A percentile compares a stretch with the other conserved stretches of the same genome.
These are phyloP conservation scores for Barbarea vulgaris DNA, from an alignment of 345 rosid species.

Conservation along the genomic window DNA sequence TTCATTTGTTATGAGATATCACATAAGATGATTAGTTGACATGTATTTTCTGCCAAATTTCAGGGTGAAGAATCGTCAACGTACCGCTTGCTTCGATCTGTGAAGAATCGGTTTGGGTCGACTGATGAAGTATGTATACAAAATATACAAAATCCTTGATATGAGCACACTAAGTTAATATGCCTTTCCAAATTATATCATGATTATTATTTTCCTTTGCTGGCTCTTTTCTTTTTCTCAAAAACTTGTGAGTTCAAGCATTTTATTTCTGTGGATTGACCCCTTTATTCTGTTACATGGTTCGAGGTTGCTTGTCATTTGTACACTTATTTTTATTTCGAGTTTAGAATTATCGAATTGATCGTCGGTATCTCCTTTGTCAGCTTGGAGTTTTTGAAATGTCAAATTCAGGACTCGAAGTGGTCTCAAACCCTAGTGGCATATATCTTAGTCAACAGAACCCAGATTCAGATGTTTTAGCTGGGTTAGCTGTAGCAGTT, in stretches of 20 bases:
- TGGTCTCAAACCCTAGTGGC: slow-evolving; percentile 79
- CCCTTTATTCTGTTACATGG: slow-evolving; percentile 5
- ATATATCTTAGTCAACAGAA: slow-evolving; percentile 74
- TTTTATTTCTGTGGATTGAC: slow-evolving; percentile 4
- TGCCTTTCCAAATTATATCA: slow-evolving; percentile 4
- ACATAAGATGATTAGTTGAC: slow-evolving; percentile 1
- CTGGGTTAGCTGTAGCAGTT: slow-evolving; percentile 89
- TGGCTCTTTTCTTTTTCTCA: neutral
- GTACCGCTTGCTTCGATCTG: slow-evolving; percentile 90
- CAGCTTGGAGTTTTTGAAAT: slow-evolving; percentile 97
- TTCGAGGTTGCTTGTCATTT: slow-evolving; percentile 14
- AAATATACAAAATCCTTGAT: no score
- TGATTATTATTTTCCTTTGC: slow-evolving; percentile 1
- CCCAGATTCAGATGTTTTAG: slow-evolving; percentile 77
- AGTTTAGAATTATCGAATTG: neutral
- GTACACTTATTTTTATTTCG: neutral
- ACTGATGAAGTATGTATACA: slow-evolving; percentile 73
- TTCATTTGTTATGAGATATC: slow-evolving; percentile 13
- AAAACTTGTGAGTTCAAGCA: slow-evolving; percentile 7
- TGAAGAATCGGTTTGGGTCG: slow-evolving; percentile 94
- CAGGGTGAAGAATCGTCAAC: slow-evolving; percentile 88
- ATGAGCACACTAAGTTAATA: slow-evolving; percentile 4
- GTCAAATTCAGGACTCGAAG: slow-evolving; percentile 73
- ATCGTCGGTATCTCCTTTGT: slow-evolving; percentile 12
- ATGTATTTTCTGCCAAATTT: slow-evolving; percentile 18